These are phyloP conservation scores for Ampelocalamus luodianensis DNA, from an alignment of 176 grass and related monocot genomes.

Conservation along the genomic window DNA sequence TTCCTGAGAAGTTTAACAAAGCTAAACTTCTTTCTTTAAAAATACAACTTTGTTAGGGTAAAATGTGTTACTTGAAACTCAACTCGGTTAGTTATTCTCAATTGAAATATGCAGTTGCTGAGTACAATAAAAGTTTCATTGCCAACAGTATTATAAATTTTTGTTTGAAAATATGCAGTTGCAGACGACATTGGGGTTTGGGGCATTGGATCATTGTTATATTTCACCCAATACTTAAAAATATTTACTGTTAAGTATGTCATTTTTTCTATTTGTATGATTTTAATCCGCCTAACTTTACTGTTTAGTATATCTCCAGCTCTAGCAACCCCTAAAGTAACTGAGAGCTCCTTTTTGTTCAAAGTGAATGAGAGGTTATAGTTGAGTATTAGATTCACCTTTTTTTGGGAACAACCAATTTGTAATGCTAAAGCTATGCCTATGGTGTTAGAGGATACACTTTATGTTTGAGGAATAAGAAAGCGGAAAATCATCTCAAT, in stretches of 20 bases:
- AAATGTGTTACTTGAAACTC: constrained; percentile 28
- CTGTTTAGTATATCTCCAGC: constrained; percentile 2
- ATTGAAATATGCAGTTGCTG: neutral
- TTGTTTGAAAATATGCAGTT: neutral
- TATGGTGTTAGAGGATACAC: no score
- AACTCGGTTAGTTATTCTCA: constrained; percentile 1
- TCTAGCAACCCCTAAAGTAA: constrained; percentile 2
- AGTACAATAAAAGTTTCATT: constrained; percentile 4
- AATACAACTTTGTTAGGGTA: neutral
- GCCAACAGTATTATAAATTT: neutral
- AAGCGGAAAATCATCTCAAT: no score
- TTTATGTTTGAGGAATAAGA: no score
- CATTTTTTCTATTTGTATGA: constrained; percentile 10
- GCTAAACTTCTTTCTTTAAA: neutral
- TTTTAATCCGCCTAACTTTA: constrained; percentile 10
- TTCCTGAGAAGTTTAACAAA: constrained; percentile 15
- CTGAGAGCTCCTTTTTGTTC: neutral
- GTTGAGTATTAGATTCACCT: neutral
- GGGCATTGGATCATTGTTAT: neutral
- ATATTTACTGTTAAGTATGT: neutral
- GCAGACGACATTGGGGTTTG: neutral
- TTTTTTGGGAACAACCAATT: constrained; percentile 16
- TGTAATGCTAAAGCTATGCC: constrained; percentile 19
- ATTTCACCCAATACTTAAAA: constrained; percentile 13
- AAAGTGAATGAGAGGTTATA: neutral